These are phyloP conservation scores for Babesia sp. DNA, from an alignment of 169 alveolate genomes.

Conservation along the genomic window DNA sequence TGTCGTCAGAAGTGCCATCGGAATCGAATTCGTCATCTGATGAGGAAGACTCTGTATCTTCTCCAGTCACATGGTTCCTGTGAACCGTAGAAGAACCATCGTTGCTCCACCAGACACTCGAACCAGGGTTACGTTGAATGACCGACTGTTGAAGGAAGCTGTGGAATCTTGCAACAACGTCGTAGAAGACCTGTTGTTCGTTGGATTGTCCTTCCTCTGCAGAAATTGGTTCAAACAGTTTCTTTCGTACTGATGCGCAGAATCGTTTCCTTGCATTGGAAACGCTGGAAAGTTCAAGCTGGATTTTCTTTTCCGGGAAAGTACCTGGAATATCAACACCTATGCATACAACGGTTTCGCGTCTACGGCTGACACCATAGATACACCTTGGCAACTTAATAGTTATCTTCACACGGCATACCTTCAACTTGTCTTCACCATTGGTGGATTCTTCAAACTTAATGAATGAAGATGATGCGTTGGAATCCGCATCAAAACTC, in stretches of 20 bases:
- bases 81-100: neutral
- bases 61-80: neutral
- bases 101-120: neutral
- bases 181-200: constrained; percentile 1
- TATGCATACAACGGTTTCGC: constrained; percentile 32
- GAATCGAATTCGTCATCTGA: neutral
- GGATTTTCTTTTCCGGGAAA: constrained; percentile 18
- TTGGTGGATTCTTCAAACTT: constrained; percentile 38
- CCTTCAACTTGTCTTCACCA: neutral
- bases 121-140: neutral
- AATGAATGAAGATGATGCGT: neutral
- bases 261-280: constrained; percentile 24
- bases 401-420: constrained; percentile 24
- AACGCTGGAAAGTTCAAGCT: constrained; percentile 15
- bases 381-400: constrained; percentile 18
- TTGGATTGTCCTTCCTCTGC: neutral
- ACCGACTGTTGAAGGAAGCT: constrained; percentile 25
- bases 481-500: constrained; percentile 21
- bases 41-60: neutral
- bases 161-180: constrained; percentile 27
- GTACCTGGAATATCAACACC: constrained; percentile 33
- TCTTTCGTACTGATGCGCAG: neutral
- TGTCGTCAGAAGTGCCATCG: neutral
- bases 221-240: neutral
- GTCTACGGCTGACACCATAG: constrained; percentile 28